Base-by-base conservation (phyloP, 73 alveolate species). In the Tetrahymena borealis region DNA sequence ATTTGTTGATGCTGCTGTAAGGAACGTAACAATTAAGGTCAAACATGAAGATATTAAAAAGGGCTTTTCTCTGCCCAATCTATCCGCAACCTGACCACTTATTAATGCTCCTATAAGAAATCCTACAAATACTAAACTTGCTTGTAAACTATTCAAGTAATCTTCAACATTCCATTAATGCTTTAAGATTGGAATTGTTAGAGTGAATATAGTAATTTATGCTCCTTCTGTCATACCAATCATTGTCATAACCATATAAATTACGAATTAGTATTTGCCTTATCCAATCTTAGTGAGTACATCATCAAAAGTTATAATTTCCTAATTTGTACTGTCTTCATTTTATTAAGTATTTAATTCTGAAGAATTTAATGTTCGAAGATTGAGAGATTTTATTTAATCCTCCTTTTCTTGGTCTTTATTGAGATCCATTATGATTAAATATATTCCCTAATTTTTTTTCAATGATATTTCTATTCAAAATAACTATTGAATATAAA, bases 221-320 rank as follows among this genome's bases (percentile, higher is more conserved):
- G 95, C 95, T 0, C 95, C 95, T 93, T 93, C 95, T 33, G 90
- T 93, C 77, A 93, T 40, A 39, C 95, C 95, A 85, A 93, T 38
- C 31, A 85, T 32, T 11, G 78, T 38, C 39, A 92, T 38, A 35
- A 85, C 93, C 9, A 90, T n/a, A 43, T 93, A 93, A 12, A 78
- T 24, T 39, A 79, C 78, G 2, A 90, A 15, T 90, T 93, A 85
- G 39, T 78, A 93, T 38, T 78, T 39, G 13, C 95, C 95, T 33
- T 79, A 85, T n/a, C 95, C 95, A 10, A 93, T 93, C 35, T 93
- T 38, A 39, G 95, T 85, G 12, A 93, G 39, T 37, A 36, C 39
- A 13, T 93, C 93, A 93, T 93, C 93, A 40, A 93, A 93, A 33
- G 90, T 39, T 79, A 93, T 60, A 24, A 60, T 60, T 60, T 60